Percentiles rank a stretch among this genome's conserved stretches.
Evolutionary conservation across 2,329 filamentous ascomycete species (phyloP).

Genomic region (Clonostachys chloroleuca): DNA sequence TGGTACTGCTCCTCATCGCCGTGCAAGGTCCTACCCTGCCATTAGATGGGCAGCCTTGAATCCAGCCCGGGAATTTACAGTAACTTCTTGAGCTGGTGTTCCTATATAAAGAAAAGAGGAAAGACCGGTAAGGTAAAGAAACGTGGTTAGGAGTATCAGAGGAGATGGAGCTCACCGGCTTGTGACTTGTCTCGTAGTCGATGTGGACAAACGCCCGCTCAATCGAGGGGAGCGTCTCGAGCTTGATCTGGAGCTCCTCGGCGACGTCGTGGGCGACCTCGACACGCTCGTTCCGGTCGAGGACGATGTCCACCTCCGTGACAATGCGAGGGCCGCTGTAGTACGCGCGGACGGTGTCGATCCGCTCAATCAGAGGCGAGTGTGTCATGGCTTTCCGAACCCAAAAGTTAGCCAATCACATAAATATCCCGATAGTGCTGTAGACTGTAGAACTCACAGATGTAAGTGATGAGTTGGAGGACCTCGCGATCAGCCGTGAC

Average conservation of each 20-base stretch:
- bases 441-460: background rate
- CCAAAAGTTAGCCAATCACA: slow-evolving; percentile 36
- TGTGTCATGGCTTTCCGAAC: slow-evolving; percentile 48
- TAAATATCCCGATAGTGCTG: background rate
- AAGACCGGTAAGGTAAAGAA: background rate
- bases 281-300: slow-evolving; percentile 49
- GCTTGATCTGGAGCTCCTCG: slow-evolving; percentile 55
- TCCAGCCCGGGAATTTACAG: background rate
- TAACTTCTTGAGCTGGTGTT: slow-evolving; percentile 1
- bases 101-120: background rate
- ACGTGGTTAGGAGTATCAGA: background rate
- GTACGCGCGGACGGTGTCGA: slow-evolving; percentile 56
- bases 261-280: slow-evolving; percentile 56
- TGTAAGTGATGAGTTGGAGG: slow-evolving; percentile 15
- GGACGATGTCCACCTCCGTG: slow-evolving; percentile 58
- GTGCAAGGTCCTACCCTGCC: no score
- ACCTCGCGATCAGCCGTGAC: slow-evolving; percentile 55
- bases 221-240: slow-evolving; percentile 39
- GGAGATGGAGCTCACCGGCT: slow-evolving; percentile 9
- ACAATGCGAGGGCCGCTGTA: slow-evolving; percentile 58
- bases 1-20: no score
- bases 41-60: no score
- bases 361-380: slow-evolving; percentile 47
- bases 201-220: slow-evolving; percentile 40
- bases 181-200: slow-evolving; percentile 36